Evolutionary conservation across 768 basidiomycete genomes (phyloP), one percentile per base, ranked within the genome.

Genomic region (Glaciozyma martinii): DNA sequence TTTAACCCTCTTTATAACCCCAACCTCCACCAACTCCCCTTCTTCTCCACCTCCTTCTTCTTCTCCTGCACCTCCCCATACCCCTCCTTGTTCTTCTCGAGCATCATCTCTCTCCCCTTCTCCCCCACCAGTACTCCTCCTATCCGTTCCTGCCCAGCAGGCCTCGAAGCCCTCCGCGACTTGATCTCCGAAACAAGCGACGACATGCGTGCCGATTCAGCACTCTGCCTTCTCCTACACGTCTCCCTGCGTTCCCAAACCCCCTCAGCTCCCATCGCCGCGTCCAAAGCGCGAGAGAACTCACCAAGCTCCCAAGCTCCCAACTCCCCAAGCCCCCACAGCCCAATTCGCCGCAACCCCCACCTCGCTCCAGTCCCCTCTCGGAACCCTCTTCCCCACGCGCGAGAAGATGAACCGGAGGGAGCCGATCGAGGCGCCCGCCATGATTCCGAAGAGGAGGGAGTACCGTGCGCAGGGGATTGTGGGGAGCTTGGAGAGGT

Each of bases 391-490:
- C 33, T 21, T 21, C 21, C 55, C 59, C 7, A 55, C 40, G 2
- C 68, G 33, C 10, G 49, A 47, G 47, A 69, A 70, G n/a, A 71
- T 27, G 61, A 71, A 71, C 1, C 69, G 60, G 21, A 71, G 32
- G 0, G 44, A 56, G n/a, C 69, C 69, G 40, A 71, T 56, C 18
- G 61, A 46, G 5, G 53, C 57, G 54, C 69, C 69, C 2, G 69
- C 66, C 53, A 65, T 59, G 66, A 71, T 71, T 19, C 69, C 69
- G 47, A 65, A 67, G 16, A 71, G 33, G 47, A 71, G 62, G 15
- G 69, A 62, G 30, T 50, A 25, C n/a, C 69, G 53, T 4, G 69
- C 60, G 62, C 69, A 71, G 29, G 69, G 69, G 55, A 71, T 61
- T 12, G 47, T 25, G 7, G 69, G 69, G n/a, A 71, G 66, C 21